Percentiles rank a stretch among this genome's conserved stretches.
These are phyloP conservation scores for Acanthamoeba royreba DNA, from an alignment of 208 protist species.

Conservation along the genomic window DNA sequence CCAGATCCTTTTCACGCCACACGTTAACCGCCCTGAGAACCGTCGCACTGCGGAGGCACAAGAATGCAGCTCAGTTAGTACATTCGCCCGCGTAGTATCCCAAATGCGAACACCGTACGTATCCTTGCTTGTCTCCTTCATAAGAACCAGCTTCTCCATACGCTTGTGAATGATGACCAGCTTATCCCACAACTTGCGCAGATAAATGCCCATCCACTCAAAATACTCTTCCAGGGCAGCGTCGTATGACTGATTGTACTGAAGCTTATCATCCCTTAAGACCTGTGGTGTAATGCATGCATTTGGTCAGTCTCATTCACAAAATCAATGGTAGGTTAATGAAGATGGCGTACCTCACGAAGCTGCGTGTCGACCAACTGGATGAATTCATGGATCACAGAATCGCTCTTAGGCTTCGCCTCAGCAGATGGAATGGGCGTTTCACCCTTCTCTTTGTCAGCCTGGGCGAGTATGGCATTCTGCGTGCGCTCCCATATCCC, in stretches of 20 bases:
- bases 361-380: background rate
- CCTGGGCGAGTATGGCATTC: background rate
- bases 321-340: background rate
- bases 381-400: background rate
- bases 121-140: background rate
- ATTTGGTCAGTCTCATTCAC: background rate
- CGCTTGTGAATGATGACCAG: slow-evolving; percentile 8
- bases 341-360: background rate
- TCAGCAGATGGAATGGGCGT: background rate
- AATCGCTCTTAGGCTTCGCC: background rate
- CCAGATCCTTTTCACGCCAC: background rate
- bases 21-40: background rate
- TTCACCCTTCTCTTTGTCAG: background rate
- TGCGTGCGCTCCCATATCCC: background rate
- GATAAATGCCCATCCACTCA: slow-evolving; percentile 31
- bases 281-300: no score
- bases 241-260: background rate
- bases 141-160: background rate
- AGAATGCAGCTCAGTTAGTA: background rate
- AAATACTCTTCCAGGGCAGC: slow-evolving; percentile 13
- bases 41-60: background rate
- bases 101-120: no score
- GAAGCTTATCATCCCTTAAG: background rate
- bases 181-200: slow-evolving; percentile 1
- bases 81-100: background rate